Base-by-base conservation (phyloP, 1,139 yeast genomes). In the Petasospora fabianii region DNA sequence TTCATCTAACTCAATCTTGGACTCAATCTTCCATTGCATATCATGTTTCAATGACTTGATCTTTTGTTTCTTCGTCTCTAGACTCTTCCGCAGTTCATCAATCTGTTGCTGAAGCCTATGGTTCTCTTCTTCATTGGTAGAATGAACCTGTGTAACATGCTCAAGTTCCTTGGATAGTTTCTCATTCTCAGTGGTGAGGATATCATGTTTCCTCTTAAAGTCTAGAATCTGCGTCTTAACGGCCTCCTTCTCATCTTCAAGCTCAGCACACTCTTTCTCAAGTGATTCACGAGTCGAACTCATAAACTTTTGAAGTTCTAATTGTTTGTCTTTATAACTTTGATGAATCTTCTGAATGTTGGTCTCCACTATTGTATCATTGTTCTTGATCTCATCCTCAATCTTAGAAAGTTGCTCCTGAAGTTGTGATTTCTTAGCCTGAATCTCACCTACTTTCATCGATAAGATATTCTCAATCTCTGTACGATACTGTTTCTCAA, bases 401-500 rank as follows among this genome's bases (percentile, higher is more conserved):
- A 60, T 32, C 6, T 44, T 47, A 9, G 48, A 46, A 5, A 60
- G 52, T 27, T 49, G 47, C 12, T 50, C 49, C 22, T 24, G 28
- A 12, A 21, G n/a, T 17, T 46, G 13, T 2, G 30, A 13, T 10
- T 24, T 26, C 8, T 12, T 12, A n/a, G 28, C 44, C 35, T 61
- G 61, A 31, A 61, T 49, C 32, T 59, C 50, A 24, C 53, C 46
- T 6, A 63, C 49, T 46, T 64, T 65, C 6, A 58, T 49, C 15
- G 53, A 50, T 24, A 68, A 62, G 10, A 68, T 48, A 10, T 51
- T 44, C 34, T 73, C 75, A 6, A 71, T 62, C 44, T 67, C 59
- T 3, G 44, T 32, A 4, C 47, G 43, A 34, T 56, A 68, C 6
- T 55, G 54, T 41, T 68, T 71, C 35, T 69, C 69, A 32, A 71